Evolutionary conservation across 495 filamentous ascomycete species (phyloP).

Genomic region (Hapsidospora chrysogenum): DNA sequence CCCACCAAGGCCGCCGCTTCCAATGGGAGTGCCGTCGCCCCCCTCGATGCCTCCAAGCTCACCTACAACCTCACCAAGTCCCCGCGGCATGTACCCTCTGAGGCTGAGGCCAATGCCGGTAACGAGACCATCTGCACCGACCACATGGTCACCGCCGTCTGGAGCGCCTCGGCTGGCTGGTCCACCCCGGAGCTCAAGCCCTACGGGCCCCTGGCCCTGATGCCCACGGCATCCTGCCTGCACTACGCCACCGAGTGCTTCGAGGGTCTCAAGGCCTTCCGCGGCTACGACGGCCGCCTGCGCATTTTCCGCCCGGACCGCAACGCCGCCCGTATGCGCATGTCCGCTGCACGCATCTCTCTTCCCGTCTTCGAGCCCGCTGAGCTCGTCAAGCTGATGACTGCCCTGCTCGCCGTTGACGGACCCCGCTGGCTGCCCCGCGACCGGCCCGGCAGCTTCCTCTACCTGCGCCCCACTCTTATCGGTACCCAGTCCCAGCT

Average conservation of each 20-base stretch:
- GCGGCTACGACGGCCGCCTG: conserved; percentile 63
- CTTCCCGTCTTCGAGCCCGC: conserved; percentile 56
- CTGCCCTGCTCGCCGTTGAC: conserved; percentile 50
- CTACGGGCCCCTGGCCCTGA: conserved; percentile 63
- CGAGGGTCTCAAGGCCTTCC: conserved; percentile 79
- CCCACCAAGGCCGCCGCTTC: conserved; percentile 5
- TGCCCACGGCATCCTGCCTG: conserved; percentile 69
- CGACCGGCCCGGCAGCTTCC: conserved; percentile 42
- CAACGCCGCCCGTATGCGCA: conserved; percentile 61
- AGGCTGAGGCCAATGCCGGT: conserved; percentile 26
- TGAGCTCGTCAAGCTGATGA: conserved; percentile 60
- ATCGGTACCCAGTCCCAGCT: conserved; percentile 67
- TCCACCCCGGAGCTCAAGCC: conserved; percentile 59
- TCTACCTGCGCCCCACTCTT: conserved; percentile 69
- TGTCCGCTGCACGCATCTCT: conserved; percentile 55
- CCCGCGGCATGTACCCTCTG: conserved; percentile 50
- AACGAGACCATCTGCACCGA: conserved; percentile 55
- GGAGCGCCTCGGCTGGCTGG: conserved; percentile 58
- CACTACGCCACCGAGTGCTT: conserved; percentile 92
- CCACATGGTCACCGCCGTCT: conserved; percentile 71
- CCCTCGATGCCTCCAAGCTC: conserved; percentile 58
- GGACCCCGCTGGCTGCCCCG: conserved; percentile 68
- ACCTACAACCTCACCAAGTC: conserved; percentile 47
- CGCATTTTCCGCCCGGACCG: conserved; percentile 72
- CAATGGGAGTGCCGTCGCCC: conserved; percentile 7